Evolutionary conservation across 768 basidiomycete genomes (phyloP), one percentile per base, ranked within the genome.

Genomic region (Tulasnella sp.): DNA sequence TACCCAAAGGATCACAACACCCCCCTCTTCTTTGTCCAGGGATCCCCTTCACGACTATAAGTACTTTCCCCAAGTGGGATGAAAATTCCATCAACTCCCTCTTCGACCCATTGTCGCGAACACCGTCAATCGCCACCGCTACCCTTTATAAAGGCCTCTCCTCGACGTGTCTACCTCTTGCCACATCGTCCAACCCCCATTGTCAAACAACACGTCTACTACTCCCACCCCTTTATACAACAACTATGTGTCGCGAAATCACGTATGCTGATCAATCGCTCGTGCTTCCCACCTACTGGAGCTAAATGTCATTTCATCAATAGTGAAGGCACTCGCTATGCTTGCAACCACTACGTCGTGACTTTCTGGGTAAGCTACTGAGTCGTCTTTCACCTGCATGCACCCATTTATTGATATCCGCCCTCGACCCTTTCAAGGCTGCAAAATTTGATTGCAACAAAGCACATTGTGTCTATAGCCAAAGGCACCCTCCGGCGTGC

Each of bases 191-290:
- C 41, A 11, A 11, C 41, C 19, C 41, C 23, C 34, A 19, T 52
- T 52, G 13, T 26, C 51, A 52, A 23, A 19, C n/a, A 32, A 30
- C 51, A 24, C 51, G 8, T 7, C 45, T 19, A n/a, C 21, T 23
- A 50, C 30, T 3, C 47, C 17, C 23, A 11, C 13, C 32, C 19
- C 29, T 38, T 15, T 15, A 38, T 15, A 38, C 27, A 48, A 48
- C 34, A 27, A 59, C 29, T 5, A 59, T 59, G 58, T 59, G 58
- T 45, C 45, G 58, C 45, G 58, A 59, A 38, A 51, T 59, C 44
- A 59, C 58, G 58, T 59, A 59, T 51, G 58, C 49, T 17, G 2
- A 51, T 3, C 44, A 32, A 8, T 32, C 21, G 19, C 11, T n/a
- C n/a, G 4, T 24, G 13, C 3, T 43, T 4, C 21, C 23, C n/a